Percentiles rank a stretch among this genome's conserved stretches.
Conservation (phyloP, 164 flowering plant genomes). For the Magnolia kwangsiensis region DNA sequence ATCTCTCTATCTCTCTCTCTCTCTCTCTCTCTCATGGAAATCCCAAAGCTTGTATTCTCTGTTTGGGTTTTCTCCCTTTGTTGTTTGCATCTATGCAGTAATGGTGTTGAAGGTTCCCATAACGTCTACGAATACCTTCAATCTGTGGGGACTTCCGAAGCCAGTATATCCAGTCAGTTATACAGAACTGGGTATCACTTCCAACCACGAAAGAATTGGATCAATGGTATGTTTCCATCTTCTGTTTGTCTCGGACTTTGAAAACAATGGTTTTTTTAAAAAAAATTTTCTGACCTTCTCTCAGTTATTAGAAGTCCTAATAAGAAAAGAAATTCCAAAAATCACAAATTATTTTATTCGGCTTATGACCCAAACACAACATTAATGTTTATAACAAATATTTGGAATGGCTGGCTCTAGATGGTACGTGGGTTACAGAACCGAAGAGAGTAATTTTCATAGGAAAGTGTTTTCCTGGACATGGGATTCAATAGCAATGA, state of each 20-base stretch:
- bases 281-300: not conserved
- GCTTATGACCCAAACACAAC: not conserved
- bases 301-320: not conserved
- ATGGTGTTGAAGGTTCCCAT: slow-evolving; percentile 26
- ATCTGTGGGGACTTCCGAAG: not conserved
- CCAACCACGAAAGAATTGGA: slow-evolving; percentile 32
- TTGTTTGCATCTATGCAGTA: not conserved
- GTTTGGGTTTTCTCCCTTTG: not conserved
- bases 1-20: not conserved
- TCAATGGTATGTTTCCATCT: slow-evolving; percentile 21
- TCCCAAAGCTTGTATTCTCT: not conserved
- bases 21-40: not conserved
- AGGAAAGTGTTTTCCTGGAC: too few relatives aligned
- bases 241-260: not conserved
- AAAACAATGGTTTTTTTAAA: too few relatives aligned
- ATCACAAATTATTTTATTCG: not conserved
- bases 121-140: slow-evolving; percentile 6
- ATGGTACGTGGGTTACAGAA: too few relatives aligned
- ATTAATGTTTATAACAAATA: too few relatives aligned
- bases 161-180: not conserved
- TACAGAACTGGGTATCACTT: slow-evolving; percentile 31
- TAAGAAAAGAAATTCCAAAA: not conserved
- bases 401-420: too few relatives aligned
- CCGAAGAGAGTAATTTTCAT: too few relatives aligned
- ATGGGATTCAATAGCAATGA: too few relatives aligned